Base-by-base conservation (phyloP, 805 yeast genomes). In the Yamadazyma akitaensis region DNA sequence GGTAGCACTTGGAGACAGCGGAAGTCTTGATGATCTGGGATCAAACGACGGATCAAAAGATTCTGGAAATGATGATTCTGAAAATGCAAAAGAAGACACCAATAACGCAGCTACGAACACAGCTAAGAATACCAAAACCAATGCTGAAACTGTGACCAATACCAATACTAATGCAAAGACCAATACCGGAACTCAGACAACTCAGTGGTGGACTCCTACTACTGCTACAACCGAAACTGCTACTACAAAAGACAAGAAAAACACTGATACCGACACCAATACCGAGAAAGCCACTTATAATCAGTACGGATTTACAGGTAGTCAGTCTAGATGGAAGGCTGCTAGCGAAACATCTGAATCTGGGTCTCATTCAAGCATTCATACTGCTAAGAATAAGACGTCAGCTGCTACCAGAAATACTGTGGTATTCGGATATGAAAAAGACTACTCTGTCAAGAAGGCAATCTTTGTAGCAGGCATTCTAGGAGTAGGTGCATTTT, bases 241-340 rank as follows among this genome's bases (percentile, higher is more conserved):
- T 13, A 49, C 46, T 12, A 38, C 33, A 53, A 17, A 50, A 12
- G 31, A 32, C 12, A 19, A 47, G 35, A 33, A 32, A 9, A 46
- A 54, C 14, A 49, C 58, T 2, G 47, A 54, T 16, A 47, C 57
- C 3, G 47, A 43, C 2, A 47, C 59, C 1, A 34, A 28, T 11
- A 36, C 50, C 12, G 40, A 19, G 2, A 32, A 34, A 9, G 64
- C 47, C 24, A 53, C 67, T 6, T 70, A 59, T 56, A 71, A 71
- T 56, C 68, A 68, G 49, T 70, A 66, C 63, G 76, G 76, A 1
- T 71, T 70, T 52, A 65, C 71, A 4, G 76, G 76, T 1, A 51
- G 63, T 1, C 72, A 71, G 51, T 62, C 68, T 0, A 49, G 48
- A 3, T 71, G 76, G 76, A 52, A 48, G 17, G 62, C 57, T 2